Evolutionary conservation across 2,329 filamentous ascomycete species (phyloP), one percentile per base, ranked within the genome.

Genomic region (Rhynchosporium secalis): DNA sequence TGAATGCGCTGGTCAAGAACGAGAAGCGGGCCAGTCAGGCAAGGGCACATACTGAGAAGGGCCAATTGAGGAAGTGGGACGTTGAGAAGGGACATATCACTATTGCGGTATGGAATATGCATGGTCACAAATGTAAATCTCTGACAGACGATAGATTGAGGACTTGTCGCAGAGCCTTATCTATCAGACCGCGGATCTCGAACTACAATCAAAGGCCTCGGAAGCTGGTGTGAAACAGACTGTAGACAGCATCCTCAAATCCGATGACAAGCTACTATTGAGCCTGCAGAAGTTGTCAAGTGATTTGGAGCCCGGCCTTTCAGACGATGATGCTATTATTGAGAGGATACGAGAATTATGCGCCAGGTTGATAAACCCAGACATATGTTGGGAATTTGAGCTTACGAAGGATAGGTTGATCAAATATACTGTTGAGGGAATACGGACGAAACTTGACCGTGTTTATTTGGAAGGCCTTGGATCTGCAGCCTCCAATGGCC

Each of bases 231-330:
- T 87, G 15, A 80, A 79, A 52, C 76, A 80, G 60, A 79, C 79
- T 0, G 75, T 86, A 0, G 78, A 80, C 28, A 76, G 76, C 15
- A 73, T 83, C 10, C 75, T 89, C 8, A 78, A 79, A 8, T 83
- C 85, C 1, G 88, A 91, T 63, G 87, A 91, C 70, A 85, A 83
- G 64, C 78, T 90, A 2, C 76, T 91, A 1, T 78, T 82, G 26
- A 86, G 86, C 62, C 76, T 91, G 2, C 85, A 89, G 70, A 89
- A 88, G 66, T 79, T 91, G 1, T 81, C 86, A 0, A 81, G 81
- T 62, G 86, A 87, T 66, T 78, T 90, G 3, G 78, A 84, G 9
- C 78, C 78, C 4, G 78, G 81, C 52, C 77, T 81, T 29, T 77
- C 78, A 0, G 80, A 83, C 8, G 81, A 86, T 55, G 77, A 83